These are phyloP conservation scores for Laguncularia racemosa DNA, from an alignment of 345 rosid genomes.

Conservation along the genomic window DNA sequence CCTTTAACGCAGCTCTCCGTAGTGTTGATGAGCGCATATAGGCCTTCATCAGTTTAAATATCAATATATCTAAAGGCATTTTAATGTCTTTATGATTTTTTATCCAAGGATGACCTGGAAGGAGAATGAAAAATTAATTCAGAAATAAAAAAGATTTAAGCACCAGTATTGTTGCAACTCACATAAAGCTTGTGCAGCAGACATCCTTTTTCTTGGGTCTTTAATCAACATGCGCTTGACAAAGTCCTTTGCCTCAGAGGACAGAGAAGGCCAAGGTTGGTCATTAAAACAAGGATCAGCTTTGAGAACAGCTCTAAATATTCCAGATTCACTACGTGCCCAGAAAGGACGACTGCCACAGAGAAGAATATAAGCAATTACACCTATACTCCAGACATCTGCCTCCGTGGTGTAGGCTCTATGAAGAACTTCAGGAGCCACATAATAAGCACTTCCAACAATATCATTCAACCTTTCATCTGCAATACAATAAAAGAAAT, in stretches of 20 bases:
- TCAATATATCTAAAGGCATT: conserved; percentile 63
- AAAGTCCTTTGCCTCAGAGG: conserved; percentile 86
- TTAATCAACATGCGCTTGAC: conserved; percentile 77
- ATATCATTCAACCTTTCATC: conserved; percentile 96
- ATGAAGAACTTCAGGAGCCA: conserved; percentile 96
- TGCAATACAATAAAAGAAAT: conserved; percentile 23
- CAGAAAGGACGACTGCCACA: conserved; percentile 99
- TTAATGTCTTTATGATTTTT: conserved; percentile 42
- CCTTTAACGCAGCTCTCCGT: conserved; percentile 93
- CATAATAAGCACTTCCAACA: conserved; percentile 95
- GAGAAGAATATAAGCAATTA: conserved; percentile 81
- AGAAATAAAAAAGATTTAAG: not conserved
- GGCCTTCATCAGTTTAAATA: conserved; percentile 74
- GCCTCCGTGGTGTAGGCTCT: conserved; percentile 90
- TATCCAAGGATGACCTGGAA: conserved; percentile 93
- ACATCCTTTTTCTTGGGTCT: conserved; percentile 92
- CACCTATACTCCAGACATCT: conserved; percentile 97
- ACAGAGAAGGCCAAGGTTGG: conserved; percentile 82
- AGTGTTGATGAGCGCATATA: conserved; percentile 87
- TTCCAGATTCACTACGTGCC: conserved; percentile 94
- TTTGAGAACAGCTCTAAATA: conserved; percentile 86
- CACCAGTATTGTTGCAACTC: conserved; percentile 19
- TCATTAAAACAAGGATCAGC: conserved; percentile 93
- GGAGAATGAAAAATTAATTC: conserved; percentile 10
- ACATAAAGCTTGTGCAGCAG: conserved; percentile 97